Evolutionary conservation across 768 basidiomycete genomes (phyloP), one percentile per base, ranked within the genome.

Genomic region (Pluteus cervinus): DNA sequence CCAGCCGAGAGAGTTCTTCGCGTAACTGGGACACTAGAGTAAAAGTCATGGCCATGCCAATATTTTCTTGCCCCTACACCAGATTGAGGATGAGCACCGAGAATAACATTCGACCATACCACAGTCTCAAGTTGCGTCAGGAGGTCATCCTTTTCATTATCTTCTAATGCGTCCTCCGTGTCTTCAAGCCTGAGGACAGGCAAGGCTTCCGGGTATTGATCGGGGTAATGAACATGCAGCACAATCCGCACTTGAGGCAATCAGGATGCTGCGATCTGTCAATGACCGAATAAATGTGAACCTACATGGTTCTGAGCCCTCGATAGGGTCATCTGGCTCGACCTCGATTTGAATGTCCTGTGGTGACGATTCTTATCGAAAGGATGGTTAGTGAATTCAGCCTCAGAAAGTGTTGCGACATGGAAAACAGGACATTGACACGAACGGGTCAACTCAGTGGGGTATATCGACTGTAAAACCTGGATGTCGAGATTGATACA

Each of bases 41-140:
- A 55, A 96, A 99, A 12, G 92, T 93, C 92, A 98, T 97, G 2
- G 96, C 92, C 84, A 93, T 93, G 29, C 90, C 90, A 15, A 89
- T 52, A 56, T 86, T 91, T 53, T 92, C 89, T 53, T 83, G 75
- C 39, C 85, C 86, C 84, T 87, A 38, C 40, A 36, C 21, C 16
- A n/a, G 33, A 23, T 28, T 36, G 28, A 36, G 24, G 37, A 41
- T 43, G 24, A 29, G 31, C 26, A 15, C 26, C 21, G 42, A 25
- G 21, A 10, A 24, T 30, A 23, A 28, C 25, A 29, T 24, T 37
- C 35, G 21, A 26, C 62, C 77, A 41, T 57, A 81, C 81, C 53
- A 79, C 66, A 49, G 63, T 62, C 45, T 68, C 69, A 22, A 86
- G 66, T 23, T 73, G 73, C 15, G 63, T 55, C 21, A 93, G 56